Base-by-base conservation (phyloP, 257 asterid species). In the Eucommia ulmoides region DNA sequence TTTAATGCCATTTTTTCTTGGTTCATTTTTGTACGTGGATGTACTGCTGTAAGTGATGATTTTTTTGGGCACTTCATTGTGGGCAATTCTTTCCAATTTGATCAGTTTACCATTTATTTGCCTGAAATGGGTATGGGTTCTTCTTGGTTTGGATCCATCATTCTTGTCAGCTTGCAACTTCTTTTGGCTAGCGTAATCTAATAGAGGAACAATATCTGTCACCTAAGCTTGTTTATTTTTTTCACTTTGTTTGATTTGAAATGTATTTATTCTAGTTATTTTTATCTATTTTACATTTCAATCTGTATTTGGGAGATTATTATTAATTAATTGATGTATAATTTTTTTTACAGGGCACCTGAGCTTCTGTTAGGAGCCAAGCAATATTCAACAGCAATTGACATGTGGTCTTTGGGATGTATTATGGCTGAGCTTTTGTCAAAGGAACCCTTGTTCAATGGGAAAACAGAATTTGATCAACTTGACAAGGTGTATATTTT, bases 361-460 rank as follows among this genome's bases (percentile, higher is more conserved):
- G 97, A 88, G 54, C 78, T 87, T 60, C 81, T 88, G 7, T 67
- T 88, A 74, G 97, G 97, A 63, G 79, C 85, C 41, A 81, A 67
- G 53, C 76, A 73, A 50, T 88, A 88, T 66, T 81, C 97, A 21
- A 83, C 93, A 5, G 94, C 94, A 54, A 79, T 88, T 38, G 97
- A 88, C 60, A 88, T 83, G 91, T 88, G 97, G 97, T 88, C 97
- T 1, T 50, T 83, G 50, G 97, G 97, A n/a, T 88, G 97, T 65
- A 81, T 87, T 41, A 83, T 88, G 94, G 93, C 93, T 7, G 94
- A 88, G 59, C 59, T 88, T 23, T 65, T 88, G 45, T 70, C 77
- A 4, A 79, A 75, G 64, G 78, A 63, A 62, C 91, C 97, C 15
- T 44, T 88, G 59, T 88, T 88, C 58, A 76, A 70, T 49, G 97